Base-by-base conservation (phyloP, 345 rosid genomes). In the Eucalyptus sideroxylon region DNA sequence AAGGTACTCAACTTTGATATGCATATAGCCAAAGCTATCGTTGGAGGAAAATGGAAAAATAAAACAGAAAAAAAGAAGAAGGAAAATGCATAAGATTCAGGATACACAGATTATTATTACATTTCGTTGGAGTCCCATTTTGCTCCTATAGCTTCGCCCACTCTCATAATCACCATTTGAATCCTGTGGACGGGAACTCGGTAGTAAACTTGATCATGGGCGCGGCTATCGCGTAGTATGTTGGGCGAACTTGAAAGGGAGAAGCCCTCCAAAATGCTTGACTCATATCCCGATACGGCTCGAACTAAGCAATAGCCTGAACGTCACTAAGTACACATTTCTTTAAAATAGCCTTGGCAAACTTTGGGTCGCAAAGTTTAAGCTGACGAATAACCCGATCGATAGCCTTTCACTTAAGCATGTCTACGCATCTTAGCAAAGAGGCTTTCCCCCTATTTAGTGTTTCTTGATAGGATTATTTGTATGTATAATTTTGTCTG, bases 291-390 rank as follows among this genome's bases (percentile, higher is more conserved):
- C 1, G 34, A 62, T 13, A 62, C 17, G 69, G 34, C 34, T 62
- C 17, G 34, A 27, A 62, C 69, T 27, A 62, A 62, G 69, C 16
- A 15, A 16, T 62, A 62, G 34, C 69, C 31, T 3, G 34, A 62
- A 14, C 1, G 72, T 3, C 37, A 14, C 17, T 62, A 6, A 51
- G 21, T 16, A 51, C 2, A 0, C 21, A 16, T 16, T 16, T 16
- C 21, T 51, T 51, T 51, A 16, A 51, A 6, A 51, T 51, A 51
- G 55, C 31, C 16, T 6, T 31, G 5, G 72, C 34, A 62, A 30
- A 62, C 17, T 62, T 62, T 30, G 72, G 72, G 7, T 30, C 3
- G 8, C 34, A 62, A 62, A 62, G 34, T 62, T 62, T 30, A 62
- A 31, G 37, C 72, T 62, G 5, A 62, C 34, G 5, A 62, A 30